Conservation (phyloP, 805 yeast species). For the Spathaspora boniae region DNA sequence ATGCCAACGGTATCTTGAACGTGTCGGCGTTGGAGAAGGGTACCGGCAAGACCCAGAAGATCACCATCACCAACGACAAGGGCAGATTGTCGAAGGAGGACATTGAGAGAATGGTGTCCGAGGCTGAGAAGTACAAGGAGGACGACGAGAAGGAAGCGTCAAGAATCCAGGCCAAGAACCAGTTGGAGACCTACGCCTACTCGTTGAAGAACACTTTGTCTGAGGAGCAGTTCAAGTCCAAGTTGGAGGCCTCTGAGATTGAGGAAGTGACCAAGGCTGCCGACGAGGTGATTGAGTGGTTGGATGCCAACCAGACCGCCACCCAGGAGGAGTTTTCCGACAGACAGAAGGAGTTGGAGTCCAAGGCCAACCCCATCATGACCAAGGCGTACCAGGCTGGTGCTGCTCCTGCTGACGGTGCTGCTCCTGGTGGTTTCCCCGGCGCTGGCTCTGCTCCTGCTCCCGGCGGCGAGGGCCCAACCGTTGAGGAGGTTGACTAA, state of each 20-base stretch:
- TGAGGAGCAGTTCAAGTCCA: slow-evolving; percentile 39
- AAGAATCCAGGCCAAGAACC: slow-evolving; percentile 92
- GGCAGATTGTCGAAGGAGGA: slow-evolving; percentile 98
- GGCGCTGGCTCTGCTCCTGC: slow-evolving; percentile 35
- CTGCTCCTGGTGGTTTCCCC: slow-evolving; percentile 49
- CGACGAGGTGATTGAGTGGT: slow-evolving; percentile 85
- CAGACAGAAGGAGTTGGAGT: slow-evolving; percentile 94
- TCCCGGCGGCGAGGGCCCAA: slow-evolving; percentile 44
- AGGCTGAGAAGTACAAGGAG: slow-evolving; percentile 96
- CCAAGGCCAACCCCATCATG: slow-evolving; percentile 94
- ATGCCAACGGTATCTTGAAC: slow-evolving; percentile 95
- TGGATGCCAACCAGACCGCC: slow-evolving; percentile 91
- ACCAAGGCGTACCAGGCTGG: slow-evolving; percentile 95
- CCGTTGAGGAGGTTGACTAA: slow-evolving; percentile 54
- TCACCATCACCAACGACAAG: slow-evolving; percentile 97
- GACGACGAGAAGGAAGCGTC: slow-evolving; percentile 94
- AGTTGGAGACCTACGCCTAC: slow-evolving; percentile 92
- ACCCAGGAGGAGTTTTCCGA: slow-evolving; percentile 87
- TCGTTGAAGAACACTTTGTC: slow-evolving; percentile 79
- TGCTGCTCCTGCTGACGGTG: slow-evolving; percentile 42
- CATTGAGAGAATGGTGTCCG: slow-evolving; percentile 95
- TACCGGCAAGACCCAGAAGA: slow-evolving; percentile 96
- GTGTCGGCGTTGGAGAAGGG: slow-evolving; percentile 97
- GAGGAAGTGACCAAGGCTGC: slow-evolving; percentile 73
- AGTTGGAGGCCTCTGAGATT: slow-evolving; percentile 58